These are phyloP conservation scores for Coemansia sp. DNA, from an alignment of 192 early-diverging fungal genomes.

Conservation along the genomic window DNA sequence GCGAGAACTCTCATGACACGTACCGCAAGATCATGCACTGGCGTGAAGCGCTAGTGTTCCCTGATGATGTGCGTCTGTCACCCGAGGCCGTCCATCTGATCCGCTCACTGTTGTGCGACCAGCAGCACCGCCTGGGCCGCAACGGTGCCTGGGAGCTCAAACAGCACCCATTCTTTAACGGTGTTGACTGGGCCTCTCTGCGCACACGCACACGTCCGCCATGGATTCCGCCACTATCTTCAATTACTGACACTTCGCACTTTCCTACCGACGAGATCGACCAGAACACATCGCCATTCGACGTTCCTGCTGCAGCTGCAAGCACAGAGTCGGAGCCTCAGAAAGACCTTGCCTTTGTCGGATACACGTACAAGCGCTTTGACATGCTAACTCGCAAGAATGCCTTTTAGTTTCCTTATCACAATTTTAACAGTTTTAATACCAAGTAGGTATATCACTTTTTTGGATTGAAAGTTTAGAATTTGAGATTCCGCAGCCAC, in stretches of 20 bases:
- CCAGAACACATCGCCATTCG: slow-evolving; percentile 60
- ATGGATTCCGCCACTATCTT: slow-evolving; percentile 85
- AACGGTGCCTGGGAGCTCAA: slow-evolving; percentile 83
- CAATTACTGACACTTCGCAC: slow-evolving; percentile 97
- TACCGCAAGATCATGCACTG: slow-evolving; percentile 99
- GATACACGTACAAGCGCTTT: slow-evolving; percentile 97
- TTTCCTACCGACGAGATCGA: slow-evolving; percentile 95
- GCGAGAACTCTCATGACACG: slow-evolving; percentile 92
- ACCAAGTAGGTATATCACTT: no score
- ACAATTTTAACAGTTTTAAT: no score
- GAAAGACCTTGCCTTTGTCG: slow-evolving; percentile 97
- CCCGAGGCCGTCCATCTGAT: slow-evolving; percentile 92
- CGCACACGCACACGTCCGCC: slow-evolving; percentile 78
- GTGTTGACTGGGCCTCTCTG: slow-evolving; percentile 88
- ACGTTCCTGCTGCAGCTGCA: slow-evolving; percentile 18
- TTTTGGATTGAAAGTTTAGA: no score
- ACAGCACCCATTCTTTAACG: slow-evolving; percentile 91
- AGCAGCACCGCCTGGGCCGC: slow-evolving; percentile 80
- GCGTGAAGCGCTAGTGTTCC: slow-evolving; percentile 86
- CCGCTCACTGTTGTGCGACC: slow-evolving; percentile 83
- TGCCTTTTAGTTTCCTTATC: slow-evolving; percentile 44
- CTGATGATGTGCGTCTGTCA: slow-evolving; percentile 89
- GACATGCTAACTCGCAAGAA: slow-evolving; percentile 76
- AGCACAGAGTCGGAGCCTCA: slow-evolving; percentile 52
- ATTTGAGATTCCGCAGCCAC: no score